Evolutionary conservation across 2,329 filamentous ascomycete species (phyloP).

Genomic region (Penicillium palitans): DNA sequence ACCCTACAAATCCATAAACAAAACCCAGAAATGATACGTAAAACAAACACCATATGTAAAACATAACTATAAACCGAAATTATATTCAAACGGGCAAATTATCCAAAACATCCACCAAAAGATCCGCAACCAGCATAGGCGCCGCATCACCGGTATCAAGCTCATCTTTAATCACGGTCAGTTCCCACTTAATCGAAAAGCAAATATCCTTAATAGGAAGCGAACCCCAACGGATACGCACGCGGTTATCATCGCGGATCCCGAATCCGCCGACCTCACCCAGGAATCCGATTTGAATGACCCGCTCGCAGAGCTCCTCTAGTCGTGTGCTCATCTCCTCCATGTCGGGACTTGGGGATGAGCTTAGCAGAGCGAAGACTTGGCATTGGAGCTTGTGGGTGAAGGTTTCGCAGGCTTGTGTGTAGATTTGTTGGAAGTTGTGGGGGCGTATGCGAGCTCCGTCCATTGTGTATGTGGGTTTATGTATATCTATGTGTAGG

Average conservation of each 20-base stretch:
- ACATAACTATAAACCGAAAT: neutral
- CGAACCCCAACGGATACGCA: neutral
- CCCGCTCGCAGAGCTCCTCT: neutral
- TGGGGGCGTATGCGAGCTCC: neutral
- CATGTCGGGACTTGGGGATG: neutral
- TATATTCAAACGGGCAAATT: slow-evolving; percentile 1
- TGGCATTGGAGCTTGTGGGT: slow-evolving; percentile 6
- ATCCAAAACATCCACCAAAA: neutral
- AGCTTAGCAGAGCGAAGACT: neutral
- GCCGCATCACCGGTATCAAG: neutral
- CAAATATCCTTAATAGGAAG: slow-evolving; percentile 4
- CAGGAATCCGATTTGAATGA: slow-evolving; percentile 2
- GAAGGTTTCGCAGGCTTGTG: slow-evolving; percentile 2
- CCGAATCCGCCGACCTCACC: neutral
- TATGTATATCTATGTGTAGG: neutral
- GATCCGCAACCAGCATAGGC: neutral
- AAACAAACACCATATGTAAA: neutral
- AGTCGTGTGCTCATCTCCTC: neutral
- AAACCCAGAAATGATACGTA: too few species aligned
- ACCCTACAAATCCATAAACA: neutral
- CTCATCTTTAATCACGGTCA: neutral
- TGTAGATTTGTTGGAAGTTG: neutral
- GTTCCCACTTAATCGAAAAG: neutral
- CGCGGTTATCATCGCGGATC: neutral
- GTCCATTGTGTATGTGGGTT: neutral